phyloP scores from a whole-genome alignment of 73 alveolate species.

The Stentor coeruleus region DNA sequence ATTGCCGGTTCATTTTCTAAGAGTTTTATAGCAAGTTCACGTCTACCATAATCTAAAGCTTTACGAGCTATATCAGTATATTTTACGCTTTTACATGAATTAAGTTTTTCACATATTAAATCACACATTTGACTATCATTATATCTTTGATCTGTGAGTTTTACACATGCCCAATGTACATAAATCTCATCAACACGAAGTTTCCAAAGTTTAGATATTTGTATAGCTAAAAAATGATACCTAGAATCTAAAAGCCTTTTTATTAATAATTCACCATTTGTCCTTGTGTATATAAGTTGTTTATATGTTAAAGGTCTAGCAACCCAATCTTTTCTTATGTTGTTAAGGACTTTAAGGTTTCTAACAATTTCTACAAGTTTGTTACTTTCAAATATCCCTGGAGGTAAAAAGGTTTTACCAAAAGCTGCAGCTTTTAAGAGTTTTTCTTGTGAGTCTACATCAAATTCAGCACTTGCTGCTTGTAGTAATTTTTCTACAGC shows the following conservation, averaged over 20 bases:
- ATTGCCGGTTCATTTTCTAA: neutral
- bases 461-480: neutral
- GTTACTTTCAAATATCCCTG: neutral
- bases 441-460: neutral
- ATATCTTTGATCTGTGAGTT: neutral
- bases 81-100: neutral
- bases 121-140: neutral
- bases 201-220: neutral
- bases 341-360: neutral
- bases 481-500: neutral
- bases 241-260: neutral
- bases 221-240: neutral
- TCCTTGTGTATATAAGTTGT: neutral
- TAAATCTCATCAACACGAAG: neutral
- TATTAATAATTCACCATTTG: neutral
- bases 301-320: neutral
- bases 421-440: neutral
- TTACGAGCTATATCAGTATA: neutral
- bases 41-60: neutral
- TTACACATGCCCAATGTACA: neutral
- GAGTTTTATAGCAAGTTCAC: neutral
- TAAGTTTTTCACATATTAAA: neutral
- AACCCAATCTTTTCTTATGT: neutral
- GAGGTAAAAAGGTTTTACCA: neutral
- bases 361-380: neutral